Conservation (phyloP, 306 rosid species). For the Castanea mollissima region DNA sequence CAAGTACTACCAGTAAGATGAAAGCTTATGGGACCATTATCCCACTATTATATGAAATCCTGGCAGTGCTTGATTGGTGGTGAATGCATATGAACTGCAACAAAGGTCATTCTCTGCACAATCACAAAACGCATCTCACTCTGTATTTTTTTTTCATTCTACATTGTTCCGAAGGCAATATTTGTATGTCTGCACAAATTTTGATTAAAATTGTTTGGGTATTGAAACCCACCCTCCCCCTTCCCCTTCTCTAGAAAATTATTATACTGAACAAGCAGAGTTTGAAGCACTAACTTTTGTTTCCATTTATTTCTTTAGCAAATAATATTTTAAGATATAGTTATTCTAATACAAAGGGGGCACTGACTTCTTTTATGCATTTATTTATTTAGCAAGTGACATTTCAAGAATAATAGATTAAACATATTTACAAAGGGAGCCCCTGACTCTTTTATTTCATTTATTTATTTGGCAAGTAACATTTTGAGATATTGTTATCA, state of each 20-base stretch:
- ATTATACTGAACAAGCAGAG: not conserved
- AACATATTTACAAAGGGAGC: too few species aligned
- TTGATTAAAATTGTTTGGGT: not conserved
- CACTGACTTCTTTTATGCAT: too few species aligned
- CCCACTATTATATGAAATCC: not conserved
- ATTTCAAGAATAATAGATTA: too few species aligned
- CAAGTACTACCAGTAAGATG: not conserved
- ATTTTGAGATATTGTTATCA: not conserved
- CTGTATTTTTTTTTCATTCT: not conserved
- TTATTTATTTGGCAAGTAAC: not conserved
- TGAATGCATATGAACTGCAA: not conserved
- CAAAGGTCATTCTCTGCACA: not conserved
- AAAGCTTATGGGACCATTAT: not conserved
- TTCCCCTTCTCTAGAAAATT: not conserved
- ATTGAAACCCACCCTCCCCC: too few species aligned
- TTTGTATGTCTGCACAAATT: not conserved
- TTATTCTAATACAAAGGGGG: not conserved
- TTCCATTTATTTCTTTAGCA: not conserved
- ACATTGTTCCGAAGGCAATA: not conserved
- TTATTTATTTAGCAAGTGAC: too few species aligned
- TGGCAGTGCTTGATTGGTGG: not conserved
- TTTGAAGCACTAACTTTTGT: not conserved
- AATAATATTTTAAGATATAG: not conserved
- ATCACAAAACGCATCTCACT: not conserved
- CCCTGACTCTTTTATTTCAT: too few species aligned